Evolutionary conservation across 106 monocot species (phyloP).

Genomic region (Dioscorea zingiberensis): DNA sequence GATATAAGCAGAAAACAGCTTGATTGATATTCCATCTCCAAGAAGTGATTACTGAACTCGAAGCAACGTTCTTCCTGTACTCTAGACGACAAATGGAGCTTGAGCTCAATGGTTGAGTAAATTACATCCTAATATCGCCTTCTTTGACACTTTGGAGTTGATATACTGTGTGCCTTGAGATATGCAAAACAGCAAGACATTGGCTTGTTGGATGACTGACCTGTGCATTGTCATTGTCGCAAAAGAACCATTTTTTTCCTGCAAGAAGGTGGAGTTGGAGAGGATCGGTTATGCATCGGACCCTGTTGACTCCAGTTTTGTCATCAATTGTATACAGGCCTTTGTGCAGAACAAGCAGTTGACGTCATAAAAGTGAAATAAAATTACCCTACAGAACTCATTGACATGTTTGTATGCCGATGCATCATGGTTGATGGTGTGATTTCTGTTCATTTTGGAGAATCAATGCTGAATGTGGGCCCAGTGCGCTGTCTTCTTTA

Average conservation of each 20-base stretch:
- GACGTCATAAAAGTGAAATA: background rate
- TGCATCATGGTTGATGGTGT: background rate
- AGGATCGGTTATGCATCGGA: background rate
- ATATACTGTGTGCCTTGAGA: background rate
- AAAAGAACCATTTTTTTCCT: background rate
- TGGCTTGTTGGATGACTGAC: background rate
- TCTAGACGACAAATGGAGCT: background rate
- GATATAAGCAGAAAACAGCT: background rate
- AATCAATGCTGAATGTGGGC: slow-evolving; percentile 9
- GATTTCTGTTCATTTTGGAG: slow-evolving; percentile 5
- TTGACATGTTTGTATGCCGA: background rate
- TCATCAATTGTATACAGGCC: background rate
- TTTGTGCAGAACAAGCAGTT: too few species aligned
- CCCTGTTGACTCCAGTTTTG: background rate
- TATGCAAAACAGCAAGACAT: background rate
- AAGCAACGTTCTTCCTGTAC: background rate
- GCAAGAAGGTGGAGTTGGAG: background rate
- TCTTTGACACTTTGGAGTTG: background rate
- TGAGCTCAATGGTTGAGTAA: background rate
- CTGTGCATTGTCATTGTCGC: background rate
- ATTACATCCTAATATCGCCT: background rate
- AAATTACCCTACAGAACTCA: background rate
- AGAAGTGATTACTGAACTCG: background rate
- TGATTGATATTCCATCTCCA: background rate
- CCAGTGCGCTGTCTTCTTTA: slow-evolving; percentile 54